Percentiles rank a stretch among this genome's conserved stretches.
phyloP scores from a whole-genome alignment of 176 grass and related monocot species.

The Tuctoria greenei region DNA sequence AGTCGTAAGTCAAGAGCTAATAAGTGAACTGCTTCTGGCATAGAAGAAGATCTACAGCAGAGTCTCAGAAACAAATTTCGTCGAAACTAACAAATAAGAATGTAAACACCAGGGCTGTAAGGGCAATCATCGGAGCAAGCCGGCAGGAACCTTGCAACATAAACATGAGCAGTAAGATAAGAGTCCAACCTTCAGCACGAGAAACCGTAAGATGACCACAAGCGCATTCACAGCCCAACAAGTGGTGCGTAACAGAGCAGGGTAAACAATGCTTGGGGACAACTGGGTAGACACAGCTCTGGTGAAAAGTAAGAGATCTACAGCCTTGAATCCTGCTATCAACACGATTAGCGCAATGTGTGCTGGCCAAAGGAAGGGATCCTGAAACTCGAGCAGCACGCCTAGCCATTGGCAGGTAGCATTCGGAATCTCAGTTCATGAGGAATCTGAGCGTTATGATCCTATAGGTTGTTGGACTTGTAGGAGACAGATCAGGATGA shows the following conservation, averaged over 20 bases:
- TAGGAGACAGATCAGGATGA: conserved; percentile 16
- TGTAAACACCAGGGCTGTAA: neutral
- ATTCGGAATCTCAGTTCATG: neutral
- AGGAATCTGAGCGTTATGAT: conserved; percentile 1
- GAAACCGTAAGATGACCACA: neutral
- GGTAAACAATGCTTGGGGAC: neutral
- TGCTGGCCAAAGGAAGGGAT: neutral
- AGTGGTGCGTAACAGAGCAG: neutral
- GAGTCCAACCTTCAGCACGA: conserved; percentile 28
- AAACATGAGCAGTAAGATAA: neutral
- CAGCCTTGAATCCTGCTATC: neutral
- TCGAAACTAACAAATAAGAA: neutral
- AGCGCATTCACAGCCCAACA: neutral
- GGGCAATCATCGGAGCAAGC: neutral
- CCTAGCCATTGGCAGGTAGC: conserved; percentile 3
- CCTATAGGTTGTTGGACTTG: conserved; percentile 21
- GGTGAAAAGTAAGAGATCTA: neutral
- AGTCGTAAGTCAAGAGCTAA: neutral
- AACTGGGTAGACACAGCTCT: neutral
- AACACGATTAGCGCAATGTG: neutral
- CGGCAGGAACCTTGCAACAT: conserved; percentile 1
- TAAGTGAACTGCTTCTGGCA: neutral
- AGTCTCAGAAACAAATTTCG: neutral
- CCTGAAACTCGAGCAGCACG: conserved; percentile 13
- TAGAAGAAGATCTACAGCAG: neutral